These are phyloP conservation scores for Saccharomycopsis capsularis DNA, from an alignment of 805 yeast species.

Conservation along the genomic window DNA sequence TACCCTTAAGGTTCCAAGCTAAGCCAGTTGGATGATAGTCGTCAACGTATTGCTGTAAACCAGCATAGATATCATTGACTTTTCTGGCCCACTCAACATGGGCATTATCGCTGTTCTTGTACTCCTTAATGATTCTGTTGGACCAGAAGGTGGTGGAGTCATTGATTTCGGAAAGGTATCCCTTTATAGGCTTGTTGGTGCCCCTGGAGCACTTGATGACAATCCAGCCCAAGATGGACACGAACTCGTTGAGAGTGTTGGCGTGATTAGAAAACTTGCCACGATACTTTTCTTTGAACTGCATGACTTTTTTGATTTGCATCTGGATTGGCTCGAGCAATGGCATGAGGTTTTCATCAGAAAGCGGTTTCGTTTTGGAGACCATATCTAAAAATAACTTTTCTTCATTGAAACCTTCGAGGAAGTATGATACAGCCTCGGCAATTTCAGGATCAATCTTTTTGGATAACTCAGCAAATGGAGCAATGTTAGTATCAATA, in stretches of 20 bases:
- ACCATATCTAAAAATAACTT: conserved; percentile 54
- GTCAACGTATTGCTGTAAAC: conserved; percentile 65
- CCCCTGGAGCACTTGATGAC: conserved; percentile 56
- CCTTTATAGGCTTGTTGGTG: conserved; percentile 31
- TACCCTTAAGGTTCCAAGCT: conserved; percentile 50
- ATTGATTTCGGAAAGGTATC: conserved; percentile 71
- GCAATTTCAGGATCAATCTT: conserved; percentile 51
- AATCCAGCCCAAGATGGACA: conserved; percentile 89
- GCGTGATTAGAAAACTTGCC: conserved; percentile 58
- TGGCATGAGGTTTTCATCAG: conserved; percentile 39
- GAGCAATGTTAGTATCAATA: conserved; percentile 45
- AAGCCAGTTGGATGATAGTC: conserved; percentile 81
- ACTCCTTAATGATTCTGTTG: conserved; percentile 81
- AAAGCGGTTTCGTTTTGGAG: conserved; percentile 58
- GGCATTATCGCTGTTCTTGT: conserved; percentile 58
- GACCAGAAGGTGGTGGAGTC: conserved; percentile 95
- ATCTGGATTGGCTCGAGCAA: conserved; percentile 60
- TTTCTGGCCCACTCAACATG: conserved; percentile 78
- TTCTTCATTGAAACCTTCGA: conserved; percentile 53
- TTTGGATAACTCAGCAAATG: conserved; percentile 49
- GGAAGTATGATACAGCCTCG: conserved; percentile 44
- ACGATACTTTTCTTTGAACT: conserved; percentile 70
- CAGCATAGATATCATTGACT: conserved; percentile 58
- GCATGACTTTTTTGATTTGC: conserved; percentile 48
- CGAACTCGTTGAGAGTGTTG: conserved; percentile 82